Percentiles rank a stretch among this genome's conserved stretches.
Evolutionary conservation across 441 rosid genomes (phyloP).

Genomic region (Populus hybrid): DNA sequence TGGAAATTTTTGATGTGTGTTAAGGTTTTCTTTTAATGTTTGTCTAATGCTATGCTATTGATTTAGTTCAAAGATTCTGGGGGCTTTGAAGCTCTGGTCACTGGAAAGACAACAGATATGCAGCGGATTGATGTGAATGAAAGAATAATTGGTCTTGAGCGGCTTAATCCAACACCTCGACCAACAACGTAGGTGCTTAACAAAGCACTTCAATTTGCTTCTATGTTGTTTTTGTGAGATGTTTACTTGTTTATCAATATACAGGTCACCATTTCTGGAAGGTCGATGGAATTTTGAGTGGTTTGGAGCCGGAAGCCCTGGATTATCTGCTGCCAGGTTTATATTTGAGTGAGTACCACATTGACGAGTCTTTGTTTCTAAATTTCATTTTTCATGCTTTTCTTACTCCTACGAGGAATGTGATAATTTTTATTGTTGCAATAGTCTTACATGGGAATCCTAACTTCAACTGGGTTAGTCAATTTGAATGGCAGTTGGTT

Average conservation of each 20-base stretch:
- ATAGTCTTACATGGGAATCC: not conserved
- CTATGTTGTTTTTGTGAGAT: not conserved
- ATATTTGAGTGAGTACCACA: slow-evolving; percentile 54
- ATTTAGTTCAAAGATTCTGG: slow-evolving; percentile 24
- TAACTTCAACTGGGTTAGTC: not conserved
- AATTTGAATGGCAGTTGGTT: slow-evolving; percentile 2
- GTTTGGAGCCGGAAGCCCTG: slow-evolving; percentile 80
- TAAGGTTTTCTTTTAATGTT: not conserved
- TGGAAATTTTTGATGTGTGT: not conserved
- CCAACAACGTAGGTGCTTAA: slow-evolving; percentile 78
- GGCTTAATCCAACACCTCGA: slow-evolving; percentile 84
- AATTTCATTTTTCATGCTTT: not conserved
- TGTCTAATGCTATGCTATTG: not conserved
- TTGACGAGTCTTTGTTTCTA: not conserved
- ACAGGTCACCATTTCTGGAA: slow-evolving; percentile 88
- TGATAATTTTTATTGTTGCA: not conserved
- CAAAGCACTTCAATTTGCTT: not conserved
- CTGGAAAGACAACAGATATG: slow-evolving; percentile 61
- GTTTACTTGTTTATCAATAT: slow-evolving; percentile 52
- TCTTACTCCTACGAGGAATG: not conserved
- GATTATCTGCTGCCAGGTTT: slow-evolving; percentile 63
- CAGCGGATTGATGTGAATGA: slow-evolving; percentile 91
- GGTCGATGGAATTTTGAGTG: slow-evolving; percentile 92
- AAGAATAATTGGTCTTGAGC: slow-evolving; percentile 73
- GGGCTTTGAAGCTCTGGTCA: slow-evolving; percentile 73